Base-by-base conservation (phyloP, 305 asterid genomes). In the Lippia alba region DNA sequence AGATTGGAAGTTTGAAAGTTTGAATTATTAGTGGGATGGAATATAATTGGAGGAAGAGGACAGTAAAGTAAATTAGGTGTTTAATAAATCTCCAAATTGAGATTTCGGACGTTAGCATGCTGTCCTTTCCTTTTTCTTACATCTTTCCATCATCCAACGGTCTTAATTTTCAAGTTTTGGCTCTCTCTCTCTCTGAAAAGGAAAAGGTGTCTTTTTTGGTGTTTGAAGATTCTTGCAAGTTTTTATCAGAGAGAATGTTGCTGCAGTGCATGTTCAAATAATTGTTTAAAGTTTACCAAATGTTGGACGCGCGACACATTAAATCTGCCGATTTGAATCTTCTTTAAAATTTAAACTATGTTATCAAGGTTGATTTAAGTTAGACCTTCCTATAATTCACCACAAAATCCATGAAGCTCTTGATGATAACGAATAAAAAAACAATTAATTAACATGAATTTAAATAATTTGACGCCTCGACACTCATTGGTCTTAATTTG, bases 1-100 rank as follows among this genome's bases (percentile, higher is more conserved):
- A 11, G 54, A 11, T 64, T 71, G 3, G 69, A 71, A 65, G 78
- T 90, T 86, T 76, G 79, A 87, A 90, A 82, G 81, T 91, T 89
- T 86, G 86, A 89, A 80, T 70, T 40, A 48, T 6, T 9, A 9
- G 56, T 46, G 78, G 74, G 74, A 12, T 49, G 71, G 69, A 55
- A 64, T 19, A 19, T 44, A 17, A 8, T 11, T 24, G 15, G 45
- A 64, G 46, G 41, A 74, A 73, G 73, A 77, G 81, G 91, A 81
- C 84, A 80, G 58, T 66, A 76, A 59, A n/a, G 83, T 83, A 46
- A 78, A 60, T 85, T 70, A 56, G 56, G 56, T 51, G 4, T 16
- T 2, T 51, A 51, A 51, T 51, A 18, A 16, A 51, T 51, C 56
- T 51, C 17, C 30, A 51, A 49, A 49, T 11, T n/a, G 17, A 19